Evolutionary conservation across 2,329 filamentous ascomycete genomes (phyloP).

Genomic region (Aspergillus latus): DNA sequence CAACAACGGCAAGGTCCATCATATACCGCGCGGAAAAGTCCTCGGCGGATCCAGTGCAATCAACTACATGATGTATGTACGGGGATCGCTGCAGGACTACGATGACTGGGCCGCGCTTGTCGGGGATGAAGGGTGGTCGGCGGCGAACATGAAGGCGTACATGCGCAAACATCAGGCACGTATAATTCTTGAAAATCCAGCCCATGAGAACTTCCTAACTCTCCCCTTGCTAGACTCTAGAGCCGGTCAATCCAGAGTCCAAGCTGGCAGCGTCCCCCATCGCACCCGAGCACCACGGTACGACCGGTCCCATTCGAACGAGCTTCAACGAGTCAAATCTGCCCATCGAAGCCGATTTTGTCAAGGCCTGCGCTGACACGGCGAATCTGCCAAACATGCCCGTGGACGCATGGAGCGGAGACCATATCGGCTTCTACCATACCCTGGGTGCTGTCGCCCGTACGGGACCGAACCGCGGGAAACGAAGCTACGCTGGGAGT

Average conservation of each 20-base stretch:
- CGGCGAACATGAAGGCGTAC: constrained; percentile 12
- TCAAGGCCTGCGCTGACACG: constrained; percentile 22
- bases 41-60: constrained; percentile 37
- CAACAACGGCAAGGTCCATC: constrained; percentile 21
- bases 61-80: constrained; percentile 48
- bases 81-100: constrained; percentile 30
- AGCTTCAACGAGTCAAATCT: constrained; percentile 4
- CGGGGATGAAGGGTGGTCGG: constrained; percentile 31
- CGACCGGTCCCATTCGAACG: constrained; percentile 1
- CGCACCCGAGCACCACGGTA: constrained; percentile 5
- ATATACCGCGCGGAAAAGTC: constrained; percentile 34
- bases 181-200: too few species aligned
- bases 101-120: constrained; percentile 34
- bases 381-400: constrained; percentile 11
- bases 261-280: not conserved
- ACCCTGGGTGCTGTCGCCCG: constrained; percentile 33
- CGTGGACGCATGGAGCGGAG: constrained; percentile 37
- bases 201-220: too few species aligned
- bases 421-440: constrained; percentile 40
- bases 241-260: not conserved
- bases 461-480: constrained; percentile 19
- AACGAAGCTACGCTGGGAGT: constrained; percentile 43
- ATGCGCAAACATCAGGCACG: constrained; percentile 20
- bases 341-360: constrained; percentile 22
- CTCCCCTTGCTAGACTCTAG: constrained; percentile 19